Percentiles rank a stretch among this genome's conserved stretches.
Conservation (phyloP, 352 stramenopile genomes). For the Thalassiosira hispida region DNA sequence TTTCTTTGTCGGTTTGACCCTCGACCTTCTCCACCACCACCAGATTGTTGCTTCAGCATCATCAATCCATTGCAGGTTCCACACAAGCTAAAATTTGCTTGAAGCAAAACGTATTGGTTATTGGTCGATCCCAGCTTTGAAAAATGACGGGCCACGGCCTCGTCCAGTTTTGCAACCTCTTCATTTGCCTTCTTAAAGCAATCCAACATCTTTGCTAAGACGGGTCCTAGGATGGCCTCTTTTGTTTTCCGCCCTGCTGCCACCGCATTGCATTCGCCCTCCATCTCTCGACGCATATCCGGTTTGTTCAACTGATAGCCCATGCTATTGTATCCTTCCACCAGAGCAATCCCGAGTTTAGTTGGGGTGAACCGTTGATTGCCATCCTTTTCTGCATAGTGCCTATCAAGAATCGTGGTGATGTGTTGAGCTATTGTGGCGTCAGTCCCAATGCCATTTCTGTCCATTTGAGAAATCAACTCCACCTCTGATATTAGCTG, state of each 20-base stretch:
- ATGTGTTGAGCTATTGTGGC: constrained; percentile 95
- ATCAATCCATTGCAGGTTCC: constrained; percentile 72
- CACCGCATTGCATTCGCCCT: constrained; percentile 85
- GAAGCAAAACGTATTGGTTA: constrained; percentile 53
- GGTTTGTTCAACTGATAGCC: constrained; percentile 96
- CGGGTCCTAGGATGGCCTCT: constrained; percentile 89
- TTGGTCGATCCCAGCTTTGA: constrained; percentile 62
- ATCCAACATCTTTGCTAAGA: constrained; percentile 89
- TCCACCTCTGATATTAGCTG: constrained; percentile 82
- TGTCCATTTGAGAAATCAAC: constrained; percentile 85
- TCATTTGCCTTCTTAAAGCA: constrained; percentile 84
- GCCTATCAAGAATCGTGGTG: constrained; percentile 96
- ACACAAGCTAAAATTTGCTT: constrained; percentile 74
- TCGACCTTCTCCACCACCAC: constrained; percentile 23
- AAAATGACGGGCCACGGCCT: constrained; percentile 75
- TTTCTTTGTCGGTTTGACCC: constrained; percentile 48
- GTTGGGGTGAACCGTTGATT: constrained; percentile 94
- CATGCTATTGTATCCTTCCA: constrained; percentile 91
- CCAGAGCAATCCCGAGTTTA: constrained; percentile 87
- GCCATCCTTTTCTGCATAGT: constrained; percentile 96
- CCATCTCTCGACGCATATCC: constrained; percentile 91
- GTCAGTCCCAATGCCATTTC: constrained; percentile 82
- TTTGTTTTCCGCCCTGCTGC: constrained; percentile 79
- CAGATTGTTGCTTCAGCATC: constrained; percentile 63
- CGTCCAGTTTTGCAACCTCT: constrained; percentile 84